A percentile compares a stretch with the other conserved stretches of the same genome.
Conservation (phyloP, 2,329 filamentous ascomycete genomes). For the Bipolaris cookei region DNA sequence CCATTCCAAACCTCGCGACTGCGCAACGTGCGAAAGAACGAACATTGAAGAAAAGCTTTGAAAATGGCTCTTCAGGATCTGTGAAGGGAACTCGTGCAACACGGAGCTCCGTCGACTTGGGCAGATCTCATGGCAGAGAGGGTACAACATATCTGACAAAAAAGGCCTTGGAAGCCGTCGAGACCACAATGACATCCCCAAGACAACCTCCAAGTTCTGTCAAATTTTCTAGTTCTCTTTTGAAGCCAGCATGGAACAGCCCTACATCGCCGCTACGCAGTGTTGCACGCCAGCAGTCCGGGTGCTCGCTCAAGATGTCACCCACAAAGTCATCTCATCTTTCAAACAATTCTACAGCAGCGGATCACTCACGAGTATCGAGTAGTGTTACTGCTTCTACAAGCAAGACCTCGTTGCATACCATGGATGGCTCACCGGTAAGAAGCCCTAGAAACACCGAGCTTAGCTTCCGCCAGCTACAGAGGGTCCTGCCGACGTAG, state of each 20-base stretch:
- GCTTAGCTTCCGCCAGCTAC: slow-evolving; percentile 27
- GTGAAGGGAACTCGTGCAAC: slow-evolving; percentile 24
- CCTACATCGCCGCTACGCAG: slow-evolving; percentile 25
- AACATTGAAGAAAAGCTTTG: slow-evolving; percentile 23
- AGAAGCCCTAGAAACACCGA: slow-evolving; percentile 33
- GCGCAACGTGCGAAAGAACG: slow-evolving; percentile 34
- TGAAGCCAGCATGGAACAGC: slow-evolving; percentile 29
- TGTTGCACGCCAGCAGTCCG: slow-evolving; percentile 16
- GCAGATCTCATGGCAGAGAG: slow-evolving; percentile 19
- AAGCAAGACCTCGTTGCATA: slow-evolving; percentile 28
- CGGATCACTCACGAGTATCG: slow-evolving; percentile 16
- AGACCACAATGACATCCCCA: slow-evolving; percentile 26
- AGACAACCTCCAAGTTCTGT: slow-evolving; percentile 16
- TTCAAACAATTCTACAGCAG: neutral
- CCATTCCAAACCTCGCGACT: slow-evolving; percentile 28
- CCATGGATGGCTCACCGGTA: slow-evolving; percentile 38
- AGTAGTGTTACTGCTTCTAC: slow-evolving; percentile 30
- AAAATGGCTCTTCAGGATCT: slow-evolving; percentile 21
- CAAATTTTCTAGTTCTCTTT: slow-evolving; percentile 21
- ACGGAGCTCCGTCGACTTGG: slow-evolving; percentile 26
- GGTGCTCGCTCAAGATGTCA: slow-evolving; percentile 25
- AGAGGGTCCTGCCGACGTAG: slow-evolving; percentile 17
- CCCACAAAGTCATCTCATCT: slow-evolving; percentile 20
- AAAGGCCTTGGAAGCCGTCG: slow-evolving; percentile 31
- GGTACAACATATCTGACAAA: slow-evolving; percentile 38